Evolutionary conservation across 1,284 basidiomycete species (phyloP), one percentile per base, ranked within the genome.

Genomic region (Ganoderma boninense): DNA sequence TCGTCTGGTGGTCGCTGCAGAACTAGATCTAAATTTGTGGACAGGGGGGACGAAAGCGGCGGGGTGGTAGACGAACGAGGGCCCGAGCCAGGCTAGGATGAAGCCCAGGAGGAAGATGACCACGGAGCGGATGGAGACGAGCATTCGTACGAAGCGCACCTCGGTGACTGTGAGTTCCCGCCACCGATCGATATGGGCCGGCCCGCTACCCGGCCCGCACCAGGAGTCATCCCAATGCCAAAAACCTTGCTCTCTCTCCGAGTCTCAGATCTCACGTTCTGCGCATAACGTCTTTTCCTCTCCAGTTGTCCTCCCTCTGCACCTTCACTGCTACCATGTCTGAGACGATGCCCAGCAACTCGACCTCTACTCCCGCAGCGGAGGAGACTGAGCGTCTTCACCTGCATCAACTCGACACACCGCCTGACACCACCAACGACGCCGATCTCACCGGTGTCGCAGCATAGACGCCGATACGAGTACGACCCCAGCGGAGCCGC

Each of bases 401-500:
- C 14, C 14, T 16, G 10, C 16, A 18, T 14, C 2, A 32, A 57
- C 18, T 29, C 54, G 11, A 32, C 54, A 7, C 54, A 16, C 54
- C 54, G 6, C 54, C 54, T 29, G 29, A 35, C 14, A 29, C 29
- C 54, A 29, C 29, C 16, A 18, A 6, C 54, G 32, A 38, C 23
- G 5, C 60, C 54, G 5, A 32, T 20, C 26, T 29, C 29, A 20
- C 26, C 13, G 10, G 13, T n/a, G 40, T 40, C 29, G n/a, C n/a
- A n/a, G 35, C 20, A 43, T 23, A 20, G 40, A 43, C 16, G n/a
- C 40, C 10, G 49, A 23, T 1, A 2, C 44, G 44, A 46, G 44
- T 8, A 14, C n/a, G 2, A 1, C 60, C 42, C 44, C 66, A 6
- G 65, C 70, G 42, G 77, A 81, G 71, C 78, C 81, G 14, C 85